Evolutionary conservation across 2,329 filamentous ascomycete genomes (phyloP).

Genomic region (Aspergillus sp.): DNA sequence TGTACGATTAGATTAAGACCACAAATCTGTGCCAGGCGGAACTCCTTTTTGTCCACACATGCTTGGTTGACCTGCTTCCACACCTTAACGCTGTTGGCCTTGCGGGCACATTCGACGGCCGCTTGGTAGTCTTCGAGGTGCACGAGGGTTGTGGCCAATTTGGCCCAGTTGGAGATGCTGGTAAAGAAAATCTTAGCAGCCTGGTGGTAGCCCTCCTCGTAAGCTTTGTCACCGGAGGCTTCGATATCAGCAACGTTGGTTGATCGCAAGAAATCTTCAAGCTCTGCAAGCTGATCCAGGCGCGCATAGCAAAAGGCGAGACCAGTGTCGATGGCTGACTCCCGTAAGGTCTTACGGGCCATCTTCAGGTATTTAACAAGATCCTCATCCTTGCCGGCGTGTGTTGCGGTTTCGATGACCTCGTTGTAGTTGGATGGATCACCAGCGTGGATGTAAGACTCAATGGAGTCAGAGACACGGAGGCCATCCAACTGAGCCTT

Average conservation of each 20-base stretch:
- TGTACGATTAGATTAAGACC: conserved; percentile 97
- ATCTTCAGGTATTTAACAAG: conserved; percentile 95
- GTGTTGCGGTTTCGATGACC: conserved; percentile 93
- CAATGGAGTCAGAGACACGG: conserved; percentile 86
- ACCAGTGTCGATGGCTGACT: conserved; percentile 88
- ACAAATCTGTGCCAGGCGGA: conserved; percentile 97
- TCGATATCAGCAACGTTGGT: conserved; percentile 96
- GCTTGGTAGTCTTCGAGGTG: conserved; percentile 96
- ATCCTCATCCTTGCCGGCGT: conserved; percentile 96
- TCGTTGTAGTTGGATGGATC: conserved; percentile 93
- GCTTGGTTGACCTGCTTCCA: conserved; percentile 99
- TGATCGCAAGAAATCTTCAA: conserved; percentile 91
- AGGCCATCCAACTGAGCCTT: conserved; percentile 97
- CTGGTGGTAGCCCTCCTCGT: conserved; percentile 89
- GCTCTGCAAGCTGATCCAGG: conserved; percentile 84
- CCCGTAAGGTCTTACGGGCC: conserved; percentile 94
- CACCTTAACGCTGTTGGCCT: conserved; percentile 98
- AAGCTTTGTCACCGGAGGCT: conserved; percentile 96
- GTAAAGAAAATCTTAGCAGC: conserved; percentile 98
- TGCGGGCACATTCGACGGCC: conserved; percentile 94
- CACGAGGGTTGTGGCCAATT: conserved; percentile 96
- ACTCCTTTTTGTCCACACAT: conserved; percentile 96
- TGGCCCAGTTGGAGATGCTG: conserved; percentile 99
- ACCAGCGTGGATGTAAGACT: conserved; percentile 93
- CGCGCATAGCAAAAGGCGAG: conserved; percentile 92